These are phyloP conservation scores for Picochlorum sp. DNA, from an alignment of 139 green algal genomes.

Conservation along the genomic window DNA sequence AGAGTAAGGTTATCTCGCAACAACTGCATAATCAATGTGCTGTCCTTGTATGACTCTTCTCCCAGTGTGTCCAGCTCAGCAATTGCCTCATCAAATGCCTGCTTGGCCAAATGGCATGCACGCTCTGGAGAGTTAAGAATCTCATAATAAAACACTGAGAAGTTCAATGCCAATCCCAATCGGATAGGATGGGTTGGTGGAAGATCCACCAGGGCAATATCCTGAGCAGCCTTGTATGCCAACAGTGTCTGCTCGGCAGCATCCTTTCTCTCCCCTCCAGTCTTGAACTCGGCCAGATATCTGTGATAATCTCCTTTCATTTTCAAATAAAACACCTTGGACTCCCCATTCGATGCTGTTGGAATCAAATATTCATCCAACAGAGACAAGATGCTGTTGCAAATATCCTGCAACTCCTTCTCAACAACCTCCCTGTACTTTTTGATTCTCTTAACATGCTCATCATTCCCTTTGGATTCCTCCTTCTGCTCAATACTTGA, in stretches of 20 bases:
- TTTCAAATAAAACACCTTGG: slow-evolving; percentile 98
- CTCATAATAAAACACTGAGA: slow-evolving; percentile 99
- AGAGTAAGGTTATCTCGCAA: slow-evolving; percentile 98
- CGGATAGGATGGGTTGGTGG: slow-evolving; percentile 95
- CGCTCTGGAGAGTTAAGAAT: slow-evolving; percentile 97
- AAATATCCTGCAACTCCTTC: slow-evolving; percentile 84
- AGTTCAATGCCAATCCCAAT: slow-evolving; percentile 96
- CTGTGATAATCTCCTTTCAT: slow-evolving; percentile 94
- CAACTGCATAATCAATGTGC: slow-evolving; percentile 98
- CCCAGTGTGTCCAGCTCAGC: slow-evolving; percentile 93
- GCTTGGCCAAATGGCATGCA: slow-evolving; percentile 93
- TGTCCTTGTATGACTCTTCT: slow-evolving; percentile 99
- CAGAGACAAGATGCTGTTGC: slow-evolving; percentile 77
- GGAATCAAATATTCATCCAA: slow-evolving; percentile 95
- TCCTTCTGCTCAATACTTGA: slow-evolving; percentile 99
- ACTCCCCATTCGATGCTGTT: slow-evolving; percentile 83
- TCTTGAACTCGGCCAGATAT: slow-evolving; percentile 98
- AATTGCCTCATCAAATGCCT: slow-evolving; percentile 99
- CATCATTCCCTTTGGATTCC: slow-evolving; percentile 94
- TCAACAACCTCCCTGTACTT: slow-evolving; percentile 85
- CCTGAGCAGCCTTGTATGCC: slow-evolving; percentile 94
- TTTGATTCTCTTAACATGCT: slow-evolving; percentile 88
- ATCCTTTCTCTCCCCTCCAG: slow-evolving; percentile 76
- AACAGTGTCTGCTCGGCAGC: slow-evolving; percentile 90
- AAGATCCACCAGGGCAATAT: slow-evolving; percentile 92